Conservation (phyloP, 768 basidiomycete genomes). For the Phylloporus scabripes region DNA sequence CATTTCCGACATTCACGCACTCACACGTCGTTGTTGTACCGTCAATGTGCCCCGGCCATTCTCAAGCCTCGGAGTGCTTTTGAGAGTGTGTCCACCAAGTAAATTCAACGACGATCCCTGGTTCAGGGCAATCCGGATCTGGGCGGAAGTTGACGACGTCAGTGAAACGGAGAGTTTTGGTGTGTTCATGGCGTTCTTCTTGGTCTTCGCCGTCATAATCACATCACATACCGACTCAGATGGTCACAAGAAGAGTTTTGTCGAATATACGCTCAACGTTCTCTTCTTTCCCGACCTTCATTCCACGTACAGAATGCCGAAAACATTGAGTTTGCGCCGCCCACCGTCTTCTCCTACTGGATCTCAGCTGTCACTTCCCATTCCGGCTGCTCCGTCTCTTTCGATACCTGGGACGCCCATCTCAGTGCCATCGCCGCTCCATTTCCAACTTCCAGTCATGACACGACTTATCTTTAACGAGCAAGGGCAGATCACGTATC, state of each 20-base stretch:
- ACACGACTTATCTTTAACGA: slow-evolving; percentile 77
- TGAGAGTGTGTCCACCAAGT: slow-evolving; percentile 34
- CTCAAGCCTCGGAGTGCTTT: slow-evolving; percentile 52
- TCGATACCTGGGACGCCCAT: slow-evolving; percentile 55
- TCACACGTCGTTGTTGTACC: slow-evolving; percentile 54
- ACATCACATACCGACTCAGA: slow-evolving; percentile 37
- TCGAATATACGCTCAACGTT: slow-evolving; percentile 77
- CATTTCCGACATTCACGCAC: slow-evolving; percentile 64
- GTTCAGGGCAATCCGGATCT: slow-evolving; percentile 61
- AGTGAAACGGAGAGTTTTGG: slow-evolving; percentile 79
- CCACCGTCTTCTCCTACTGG: slow-evolving; percentile 30
- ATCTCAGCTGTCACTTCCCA: slow-evolving; percentile 23
- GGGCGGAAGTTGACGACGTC: slow-evolving; percentile 71
- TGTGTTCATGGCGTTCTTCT: slow-evolving; percentile 26
- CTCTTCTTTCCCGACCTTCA: slow-evolving; percentile 71
- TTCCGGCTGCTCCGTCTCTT: slow-evolving; percentile 42
- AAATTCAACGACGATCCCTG: slow-evolving; percentile 35
- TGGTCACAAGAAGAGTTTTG: slow-evolving; percentile 65
- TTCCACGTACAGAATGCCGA: slow-evolving; percentile 36
- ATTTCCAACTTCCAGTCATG: slow-evolving; percentile 64
- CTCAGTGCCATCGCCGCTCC: slow-evolving; percentile 62
- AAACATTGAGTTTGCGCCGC: slow-evolving; percentile 34
- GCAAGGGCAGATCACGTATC: slow-evolving; percentile 71
- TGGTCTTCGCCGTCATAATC: not conserved
- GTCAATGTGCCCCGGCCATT: slow-evolving; percentile 66